Conservation (phyloP, 257 asterid genomes). For the Verbena officinalis region DNA sequence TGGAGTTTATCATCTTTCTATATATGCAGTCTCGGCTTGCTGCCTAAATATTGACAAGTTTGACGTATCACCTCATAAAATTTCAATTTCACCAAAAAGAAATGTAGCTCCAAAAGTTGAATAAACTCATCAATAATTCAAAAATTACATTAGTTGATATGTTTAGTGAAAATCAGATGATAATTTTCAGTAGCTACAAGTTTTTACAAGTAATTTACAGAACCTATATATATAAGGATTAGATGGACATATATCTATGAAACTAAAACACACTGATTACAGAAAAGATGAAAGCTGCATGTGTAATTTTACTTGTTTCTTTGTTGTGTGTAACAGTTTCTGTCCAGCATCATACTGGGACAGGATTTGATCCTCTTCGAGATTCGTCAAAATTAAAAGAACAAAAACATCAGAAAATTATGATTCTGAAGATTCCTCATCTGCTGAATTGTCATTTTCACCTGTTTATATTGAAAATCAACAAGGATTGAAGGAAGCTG, state of each 20-base stretch:
- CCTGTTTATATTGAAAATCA: slow-evolving; percentile 33
- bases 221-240: too few species aligned
- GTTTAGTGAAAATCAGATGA: too few species aligned
- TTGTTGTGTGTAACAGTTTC: slow-evolving; percentile 15
- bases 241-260: too few species aligned
- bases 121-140: background rate
- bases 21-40: too few species aligned
- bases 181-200: too few species aligned
- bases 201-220: too few species aligned
- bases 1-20: too few species aligned
- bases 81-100: too few species aligned
- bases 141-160: too few species aligned
- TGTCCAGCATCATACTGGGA: slow-evolving; percentile 29
- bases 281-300: slow-evolving; percentile 25
- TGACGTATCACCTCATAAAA: too few species aligned
- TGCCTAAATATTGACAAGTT: too few species aligned
- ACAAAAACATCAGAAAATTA: background rate
- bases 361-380: slow-evolving; percentile 15
- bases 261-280: background rate
- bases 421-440: background rate
- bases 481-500: slow-evolving; percentile 33
- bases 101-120: slow-evolving; percentile 44
- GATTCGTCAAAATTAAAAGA: slow-evolving; percentile 6
- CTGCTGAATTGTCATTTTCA: slow-evolving; percentile 34
- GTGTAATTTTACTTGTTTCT: background rate